Percentiles rank a stretch among this genome's conserved stretches.
Conservation (phyloP, 176 grass and related monocot genomes). For the Eleusine coracana region DNA sequence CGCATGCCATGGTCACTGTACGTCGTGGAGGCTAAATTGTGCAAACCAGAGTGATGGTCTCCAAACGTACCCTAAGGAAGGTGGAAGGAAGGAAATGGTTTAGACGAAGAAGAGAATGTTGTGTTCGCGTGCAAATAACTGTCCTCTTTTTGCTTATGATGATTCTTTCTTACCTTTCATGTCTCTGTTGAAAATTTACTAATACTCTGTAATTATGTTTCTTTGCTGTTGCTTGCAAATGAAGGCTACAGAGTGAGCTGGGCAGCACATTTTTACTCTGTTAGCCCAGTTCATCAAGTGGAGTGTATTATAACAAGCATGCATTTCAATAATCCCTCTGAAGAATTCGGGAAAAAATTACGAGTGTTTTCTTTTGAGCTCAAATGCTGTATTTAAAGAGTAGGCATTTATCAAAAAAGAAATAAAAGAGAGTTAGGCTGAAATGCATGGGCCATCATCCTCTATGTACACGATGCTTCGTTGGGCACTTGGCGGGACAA, state of each 20-base stretch:
- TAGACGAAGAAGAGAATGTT: not conserved
- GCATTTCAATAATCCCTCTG: not conserved
- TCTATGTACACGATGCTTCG: no score
- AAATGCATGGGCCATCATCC: no score
- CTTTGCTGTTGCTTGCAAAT: not conserved
- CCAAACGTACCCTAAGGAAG: not conserved
- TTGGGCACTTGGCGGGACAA: no score
- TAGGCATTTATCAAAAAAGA: no score
- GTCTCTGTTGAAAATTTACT: not conserved
- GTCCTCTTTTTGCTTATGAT: not conserved
- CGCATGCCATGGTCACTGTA: not conserved
- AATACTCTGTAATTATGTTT: conserved; percentile 7
- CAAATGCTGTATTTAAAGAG: no score
- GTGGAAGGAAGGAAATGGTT: not conserved
- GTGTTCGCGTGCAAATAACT: not conserved
- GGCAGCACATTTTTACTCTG: not conserved
- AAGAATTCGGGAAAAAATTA: no score
- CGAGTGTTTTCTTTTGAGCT: no score
- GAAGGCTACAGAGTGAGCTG: not conserved
- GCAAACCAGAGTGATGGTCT: conserved; percentile 4
- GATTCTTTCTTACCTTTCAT: not conserved
- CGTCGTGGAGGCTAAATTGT: conserved; percentile 25
- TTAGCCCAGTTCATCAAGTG: not conserved
- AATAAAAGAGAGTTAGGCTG: no score
- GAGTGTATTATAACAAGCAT: not conserved